Evolutionary conservation across 2,329 filamentous ascomycete genomes (phyloP).

Genomic region (Aspergillus eucalypticola): DNA sequence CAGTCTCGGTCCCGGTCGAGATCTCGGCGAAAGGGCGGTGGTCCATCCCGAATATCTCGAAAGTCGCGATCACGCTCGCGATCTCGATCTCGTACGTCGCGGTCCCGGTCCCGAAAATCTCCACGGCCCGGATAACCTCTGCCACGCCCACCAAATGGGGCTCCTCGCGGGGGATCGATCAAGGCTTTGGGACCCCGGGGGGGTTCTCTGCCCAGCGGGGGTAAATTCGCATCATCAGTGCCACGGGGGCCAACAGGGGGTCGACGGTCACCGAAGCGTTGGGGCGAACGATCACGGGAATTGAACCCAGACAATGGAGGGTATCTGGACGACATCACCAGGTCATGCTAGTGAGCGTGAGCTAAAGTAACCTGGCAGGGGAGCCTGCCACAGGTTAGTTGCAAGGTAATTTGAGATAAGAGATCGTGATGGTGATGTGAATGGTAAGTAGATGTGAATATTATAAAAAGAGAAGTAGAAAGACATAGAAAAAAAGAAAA

Average conservation of each 20-base stretch:
- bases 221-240: conserved; percentile 62
- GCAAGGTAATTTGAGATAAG: conserved; percentile 16
- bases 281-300: conserved; percentile 68
- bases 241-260: conserved; percentile 53
- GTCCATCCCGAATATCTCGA: conserved; percentile 44
- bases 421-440: too few relatives aligned
- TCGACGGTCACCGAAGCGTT: conserved; percentile 70
- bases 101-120: conserved; percentile 53
- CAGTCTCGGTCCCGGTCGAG: conserved; percentile 48
- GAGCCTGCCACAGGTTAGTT: conserved; percentile 45
- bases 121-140: conserved; percentile 46
- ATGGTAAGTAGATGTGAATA: neutral
- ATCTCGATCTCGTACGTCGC: conserved; percentile 60
- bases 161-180: conserved; percentile 66
- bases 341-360: conserved; percentile 37
- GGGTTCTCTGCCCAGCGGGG: conserved; percentile 64
- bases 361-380: conserved; percentile 21
- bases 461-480: conserved; percentile 42
- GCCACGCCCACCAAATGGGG: conserved; percentile 38
- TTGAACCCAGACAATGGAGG: conserved; percentile 63
- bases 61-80: conserved; percentile 45
- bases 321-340: conserved; percentile 60
- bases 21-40: conserved; percentile 41
- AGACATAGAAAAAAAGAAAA: neutral
- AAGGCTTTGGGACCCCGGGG: conserved; percentile 81